Evolutionary conservation across 805 yeast species (phyloP).

Genomic region (Henningerozyma blattae): DNA sequence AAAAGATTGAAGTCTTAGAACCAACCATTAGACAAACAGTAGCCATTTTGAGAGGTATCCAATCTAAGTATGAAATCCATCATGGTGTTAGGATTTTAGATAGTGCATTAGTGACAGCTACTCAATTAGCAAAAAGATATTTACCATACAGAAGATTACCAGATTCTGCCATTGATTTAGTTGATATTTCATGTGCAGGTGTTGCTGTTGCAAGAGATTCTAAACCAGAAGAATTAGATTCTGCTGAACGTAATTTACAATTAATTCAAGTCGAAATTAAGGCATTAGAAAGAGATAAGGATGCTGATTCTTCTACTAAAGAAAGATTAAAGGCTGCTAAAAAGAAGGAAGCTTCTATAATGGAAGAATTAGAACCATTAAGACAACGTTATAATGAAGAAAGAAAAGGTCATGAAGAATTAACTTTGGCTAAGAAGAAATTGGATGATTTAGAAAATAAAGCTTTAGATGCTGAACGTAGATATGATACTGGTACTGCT

Average conservation of each 20-base stretch:
- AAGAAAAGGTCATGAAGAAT: slow-evolving; percentile 81
- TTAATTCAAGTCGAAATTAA: slow-evolving; percentile 90
- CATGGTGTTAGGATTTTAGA: slow-evolving; percentile 96
- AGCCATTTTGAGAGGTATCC: slow-evolving; percentile 92
- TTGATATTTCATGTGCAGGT: slow-evolving; percentile 92
- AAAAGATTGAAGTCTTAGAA: slow-evolving; percentile 90
- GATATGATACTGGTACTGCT: slow-evolving; percentile 86
- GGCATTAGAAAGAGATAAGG: slow-evolving; percentile 92
- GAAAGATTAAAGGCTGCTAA: slow-evolving; percentile 76
- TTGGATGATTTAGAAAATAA: slow-evolving; percentile 86
- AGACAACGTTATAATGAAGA: slow-evolving; percentile 79
- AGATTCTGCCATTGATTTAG: slow-evolving; percentile 91
- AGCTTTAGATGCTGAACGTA: slow-evolving; percentile 94
- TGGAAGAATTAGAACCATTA: slow-evolving; percentile 75
- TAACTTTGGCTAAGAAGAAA: slow-evolving; percentile 79
- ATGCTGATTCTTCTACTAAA: slow-evolving; percentile 67
- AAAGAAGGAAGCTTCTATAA: slow-evolving; percentile 68
- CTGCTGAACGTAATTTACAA: slow-evolving; percentile 83
- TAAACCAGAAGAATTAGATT: slow-evolving; percentile 92
- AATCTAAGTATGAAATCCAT: slow-evolving; percentile 89
- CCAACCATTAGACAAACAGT: slow-evolving; percentile 88
- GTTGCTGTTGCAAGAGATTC: slow-evolving; percentile 98
- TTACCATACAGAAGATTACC: slow-evolving; percentile 92
- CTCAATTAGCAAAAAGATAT: slow-evolving; percentile 88
- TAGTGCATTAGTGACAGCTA: slow-evolving; percentile 87